phyloP scores from a whole-genome alignment of 179 eudicot genomes.

The Silene noctiflora region DNA sequence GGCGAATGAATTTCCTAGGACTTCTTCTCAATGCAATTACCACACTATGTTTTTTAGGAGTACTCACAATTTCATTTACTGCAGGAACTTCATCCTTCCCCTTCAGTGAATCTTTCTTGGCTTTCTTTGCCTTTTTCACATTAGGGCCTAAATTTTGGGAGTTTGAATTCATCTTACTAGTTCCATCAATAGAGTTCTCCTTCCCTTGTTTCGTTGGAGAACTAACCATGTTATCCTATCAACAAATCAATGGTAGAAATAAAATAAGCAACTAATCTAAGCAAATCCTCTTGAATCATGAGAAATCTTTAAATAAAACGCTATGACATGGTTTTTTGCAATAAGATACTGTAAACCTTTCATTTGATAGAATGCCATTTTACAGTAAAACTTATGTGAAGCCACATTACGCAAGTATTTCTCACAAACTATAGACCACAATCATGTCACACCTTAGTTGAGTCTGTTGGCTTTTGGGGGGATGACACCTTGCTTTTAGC shows the following conservation, averaged over 20 bases:
- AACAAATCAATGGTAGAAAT: slow-evolving; percentile 10
- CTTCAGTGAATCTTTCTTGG: slow-evolving; percentile 17
- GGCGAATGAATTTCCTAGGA: slow-evolving; percentile 20
- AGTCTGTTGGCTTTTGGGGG: slow-evolving; percentile 27
- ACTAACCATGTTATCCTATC: slow-evolving; percentile 36
- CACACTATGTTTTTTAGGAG: slow-evolving; percentile 21
- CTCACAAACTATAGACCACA: neutral
- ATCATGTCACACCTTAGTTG: slow-evolving; percentile 28
- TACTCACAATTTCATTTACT: slow-evolving; percentile 16
- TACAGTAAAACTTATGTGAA: too few relatives aligned
- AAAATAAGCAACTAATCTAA: slow-evolving; percentile 1
- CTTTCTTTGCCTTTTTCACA: slow-evolving; percentile 36
- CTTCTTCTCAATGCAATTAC: slow-evolving; percentile 23
- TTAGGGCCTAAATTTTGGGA: slow-evolving; percentile 20
- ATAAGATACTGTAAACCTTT: too few relatives aligned
- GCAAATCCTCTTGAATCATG: neutral
- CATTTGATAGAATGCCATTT: too few relatives aligned
- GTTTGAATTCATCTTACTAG: slow-evolving; percentile 27
- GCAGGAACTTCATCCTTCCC: slow-evolving; percentile 14
- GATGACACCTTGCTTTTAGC: slow-evolving; percentile 25
- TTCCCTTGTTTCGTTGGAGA: slow-evolving; percentile 45
- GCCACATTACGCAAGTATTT: too few relatives aligned
- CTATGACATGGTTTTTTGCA: too few relatives aligned
- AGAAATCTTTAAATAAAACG: neutral
- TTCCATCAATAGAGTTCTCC: slow-evolving; percentile 43